Evolutionary conservation across 2,329 filamentous ascomycete genomes (phyloP).

Genomic region (Mycosphaerella arachidis): DNA sequence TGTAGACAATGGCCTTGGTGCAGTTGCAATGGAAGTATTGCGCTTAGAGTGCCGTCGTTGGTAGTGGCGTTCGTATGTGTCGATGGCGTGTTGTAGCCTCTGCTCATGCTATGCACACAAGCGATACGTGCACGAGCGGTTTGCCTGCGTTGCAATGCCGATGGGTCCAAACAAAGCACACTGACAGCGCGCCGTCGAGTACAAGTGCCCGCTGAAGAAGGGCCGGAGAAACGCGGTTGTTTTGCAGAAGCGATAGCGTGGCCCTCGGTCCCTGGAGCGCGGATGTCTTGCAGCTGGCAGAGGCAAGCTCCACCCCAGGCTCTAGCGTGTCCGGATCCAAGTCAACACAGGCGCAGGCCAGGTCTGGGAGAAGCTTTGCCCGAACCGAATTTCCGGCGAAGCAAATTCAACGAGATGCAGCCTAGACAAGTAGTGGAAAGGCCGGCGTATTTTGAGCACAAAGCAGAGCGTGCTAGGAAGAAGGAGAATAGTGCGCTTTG

Average conservation of each 20-base stretch:
- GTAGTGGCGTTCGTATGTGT: constrained; percentile 30
- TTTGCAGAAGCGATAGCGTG: constrained; percentile 39
- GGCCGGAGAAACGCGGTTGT: constrained; percentile 33
- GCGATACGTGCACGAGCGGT: constrained; percentile 29
- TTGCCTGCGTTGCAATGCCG: constrained; percentile 27
- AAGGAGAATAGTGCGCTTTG: constrained; percentile 27
- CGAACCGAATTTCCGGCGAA: constrained; percentile 28
- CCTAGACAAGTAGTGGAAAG: constrained; percentile 25
- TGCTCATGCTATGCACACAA: constrained; percentile 40
- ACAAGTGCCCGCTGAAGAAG: constrained; percentile 33
- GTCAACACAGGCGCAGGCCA: constrained; percentile 18
- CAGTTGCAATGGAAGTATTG: constrained; percentile 37
- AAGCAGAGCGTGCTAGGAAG: constrained; percentile 23
- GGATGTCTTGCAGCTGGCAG: constrained; percentile 46
- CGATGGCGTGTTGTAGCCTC: constrained; percentile 34
- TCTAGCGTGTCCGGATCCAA: constrained; percentile 29
- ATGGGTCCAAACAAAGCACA: constrained; percentile 31
- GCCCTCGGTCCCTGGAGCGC: constrained; percentile 39
- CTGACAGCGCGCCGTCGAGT: constrained; percentile 34
- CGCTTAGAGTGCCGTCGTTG: constrained; percentile 39
- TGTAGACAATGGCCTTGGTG: constrained; percentile 36
- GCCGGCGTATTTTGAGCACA: constrained; percentile 21
- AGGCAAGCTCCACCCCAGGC: constrained; percentile 30
- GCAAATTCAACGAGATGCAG: constrained; percentile 22
- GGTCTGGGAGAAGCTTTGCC: constrained; percentile 19